Conservation (phyloP, 345 rosid genomes). For the Leavenworthia alabamica region DNA sequence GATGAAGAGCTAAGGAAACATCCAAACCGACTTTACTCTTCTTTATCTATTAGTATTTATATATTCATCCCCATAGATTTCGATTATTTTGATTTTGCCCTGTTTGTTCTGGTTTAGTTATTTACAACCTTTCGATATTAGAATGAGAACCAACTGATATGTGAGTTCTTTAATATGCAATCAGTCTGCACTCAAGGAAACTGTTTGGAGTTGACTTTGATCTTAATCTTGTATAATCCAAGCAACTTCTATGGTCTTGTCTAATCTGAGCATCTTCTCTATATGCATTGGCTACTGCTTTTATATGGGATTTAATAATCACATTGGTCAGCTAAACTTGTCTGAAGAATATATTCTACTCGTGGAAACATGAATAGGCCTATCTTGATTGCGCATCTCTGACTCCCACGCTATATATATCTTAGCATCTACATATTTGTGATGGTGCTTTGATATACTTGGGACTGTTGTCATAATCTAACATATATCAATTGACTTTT, state of each 20-base stretch:
- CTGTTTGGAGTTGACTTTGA: not conserved
- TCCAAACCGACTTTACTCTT: constrained; percentile 10
- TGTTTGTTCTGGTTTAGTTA: not conserved
- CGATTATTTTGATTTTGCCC: not conserved
- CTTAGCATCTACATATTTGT: not conserved
- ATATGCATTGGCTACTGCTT: not conserved
- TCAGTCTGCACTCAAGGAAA: not conserved
- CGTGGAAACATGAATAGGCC: not conserved
- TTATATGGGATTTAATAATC: not conserved
- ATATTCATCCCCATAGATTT: not conserved
- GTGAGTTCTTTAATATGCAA: not conserved
- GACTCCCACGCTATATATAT: not conserved
- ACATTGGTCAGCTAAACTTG: not conserved
- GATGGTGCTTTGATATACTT: not conserved
- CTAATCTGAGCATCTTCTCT: not conserved
- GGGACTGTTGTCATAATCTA: not conserved
- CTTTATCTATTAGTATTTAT: not conserved
- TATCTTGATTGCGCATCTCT: not conserved
- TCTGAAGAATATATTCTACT: not conserved
- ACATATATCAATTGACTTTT: not conserved
- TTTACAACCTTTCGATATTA: not conserved
- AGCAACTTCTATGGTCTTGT: not conserved
- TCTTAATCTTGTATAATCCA: not conserved
- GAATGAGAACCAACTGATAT: not conserved
- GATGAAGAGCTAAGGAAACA: constrained; percentile 2